Evolutionary conservation across 768 basidiomycete species (phyloP).

Genomic region (Tylopilus sp.): DNA sequence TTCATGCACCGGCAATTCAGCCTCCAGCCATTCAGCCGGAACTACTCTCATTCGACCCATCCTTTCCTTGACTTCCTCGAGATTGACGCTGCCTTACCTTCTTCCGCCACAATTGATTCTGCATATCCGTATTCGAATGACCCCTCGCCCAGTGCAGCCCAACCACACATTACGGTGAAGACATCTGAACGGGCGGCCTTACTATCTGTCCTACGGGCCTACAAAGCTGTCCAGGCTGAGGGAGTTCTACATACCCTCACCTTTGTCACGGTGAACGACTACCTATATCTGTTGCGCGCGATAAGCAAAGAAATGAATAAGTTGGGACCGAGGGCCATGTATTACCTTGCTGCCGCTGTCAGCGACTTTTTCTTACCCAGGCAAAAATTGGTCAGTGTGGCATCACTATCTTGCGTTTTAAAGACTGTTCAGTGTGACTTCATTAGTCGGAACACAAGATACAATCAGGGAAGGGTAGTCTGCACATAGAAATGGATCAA

Average conservation of each 20-base stretch:
- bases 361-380: conserved; percentile 96
- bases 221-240: conserved; percentile 73
- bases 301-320: conserved; percentile 74
- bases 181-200: conserved; percentile 62
- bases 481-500: conserved; percentile 97
- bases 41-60: conserved; percentile 97
- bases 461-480: conserved; percentile 91
- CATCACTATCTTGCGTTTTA: background rate
- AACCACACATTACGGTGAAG: conserved; percentile 61
- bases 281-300: conserved; percentile 86
- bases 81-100: conserved; percentile 38
- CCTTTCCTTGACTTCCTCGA: conserved; percentile 96
- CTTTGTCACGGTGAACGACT: conserved; percentile 95
- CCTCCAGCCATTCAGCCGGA: conserved; percentile 93
- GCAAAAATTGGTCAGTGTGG: conserved; percentile 76
- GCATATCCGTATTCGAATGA: conserved; percentile 31
- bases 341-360: conserved; percentile 96
- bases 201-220: conserved; percentile 67
- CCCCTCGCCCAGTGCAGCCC: conserved; percentile 14
- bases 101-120: conserved; percentile 18
- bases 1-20: conserved; percentile 99
- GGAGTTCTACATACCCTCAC: conserved; percentile 81
- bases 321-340: conserved; percentile 74
- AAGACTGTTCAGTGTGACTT: background rate
- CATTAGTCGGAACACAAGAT: conserved; percentile 94